phyloP scores from a whole-genome alignment of 164 flowering plant genomes.

The Umbellularia californica region DNA sequence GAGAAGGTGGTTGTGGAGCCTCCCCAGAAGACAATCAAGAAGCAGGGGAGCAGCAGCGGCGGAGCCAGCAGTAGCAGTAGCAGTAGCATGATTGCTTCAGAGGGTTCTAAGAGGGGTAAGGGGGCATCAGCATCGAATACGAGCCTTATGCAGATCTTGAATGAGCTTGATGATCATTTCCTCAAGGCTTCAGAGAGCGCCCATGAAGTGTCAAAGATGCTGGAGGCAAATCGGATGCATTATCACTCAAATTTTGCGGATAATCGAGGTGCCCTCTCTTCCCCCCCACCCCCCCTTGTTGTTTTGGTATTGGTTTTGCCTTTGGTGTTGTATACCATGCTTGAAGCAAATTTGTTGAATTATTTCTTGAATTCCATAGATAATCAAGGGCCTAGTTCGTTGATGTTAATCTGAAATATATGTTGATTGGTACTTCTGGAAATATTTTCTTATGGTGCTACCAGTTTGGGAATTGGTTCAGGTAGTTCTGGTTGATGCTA shows the following conservation, averaged over 20 bases:
- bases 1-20: constrained; percentile 21
- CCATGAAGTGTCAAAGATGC: constrained; percentile 87
- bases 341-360: constrained; percentile 81
- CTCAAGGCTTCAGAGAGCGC: constrained; percentile 77
- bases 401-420: background rate
- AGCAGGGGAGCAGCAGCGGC: constrained; percentile 17
- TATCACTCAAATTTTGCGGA: constrained; percentile 94
- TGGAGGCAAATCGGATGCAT: constrained; percentile 83
- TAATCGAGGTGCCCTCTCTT: constrained; percentile 49
- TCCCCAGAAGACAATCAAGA: constrained; percentile 10
- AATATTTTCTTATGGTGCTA: too few relatives aligned
- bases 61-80: background rate
- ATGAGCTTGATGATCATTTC: constrained; percentile 69
- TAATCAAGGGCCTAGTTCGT: constrained; percentile 40
- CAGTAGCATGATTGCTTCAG: constrained; percentile 33
- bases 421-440: too few relatives aligned
- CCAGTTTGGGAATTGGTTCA: too few relatives aligned
- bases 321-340: constrained; percentile 72
- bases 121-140: constrained; percentile 17
- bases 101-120: constrained; percentile 24
- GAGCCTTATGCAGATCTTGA: constrained; percentile 50
- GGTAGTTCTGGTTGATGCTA: too few relatives aligned
- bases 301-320: constrained; percentile 32
- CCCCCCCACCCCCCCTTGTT: background rate
- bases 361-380: constrained; percentile 91